phyloP scores from a whole-genome alignment of 2,329 filamentous ascomycete species.

The Talaromyces rugulosus region DNA sequence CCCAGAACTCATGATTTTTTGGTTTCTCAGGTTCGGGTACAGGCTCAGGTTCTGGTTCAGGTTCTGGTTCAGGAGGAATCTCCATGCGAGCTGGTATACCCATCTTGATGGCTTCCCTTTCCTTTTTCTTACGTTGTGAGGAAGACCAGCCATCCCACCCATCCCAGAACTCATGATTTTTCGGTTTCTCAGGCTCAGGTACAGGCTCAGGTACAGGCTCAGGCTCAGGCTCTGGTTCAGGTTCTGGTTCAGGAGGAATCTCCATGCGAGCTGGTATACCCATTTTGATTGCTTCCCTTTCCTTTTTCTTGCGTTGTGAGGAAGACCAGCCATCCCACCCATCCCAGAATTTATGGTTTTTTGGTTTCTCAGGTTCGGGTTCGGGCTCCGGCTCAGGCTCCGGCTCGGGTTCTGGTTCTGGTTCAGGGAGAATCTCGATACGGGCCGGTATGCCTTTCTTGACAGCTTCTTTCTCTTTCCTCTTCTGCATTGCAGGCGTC shows the following conservation, averaged over 20 bases:
- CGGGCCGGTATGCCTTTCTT: constrained; percentile 19
- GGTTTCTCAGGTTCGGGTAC: constrained; percentile 6
- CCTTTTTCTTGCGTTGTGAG: constrained; percentile 4
- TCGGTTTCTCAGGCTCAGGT: constrained; percentile 14
- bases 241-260: constrained; percentile 14
- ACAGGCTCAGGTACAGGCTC: constrained; percentile 6
- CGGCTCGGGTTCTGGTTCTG: constrained; percentile 26
- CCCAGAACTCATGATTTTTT: constrained; percentile 11
- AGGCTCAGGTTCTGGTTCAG: constrained; percentile 27
- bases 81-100: constrained; percentile 13
- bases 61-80: constrained; percentile 15
- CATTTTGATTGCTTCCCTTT: constrained; percentile 10
- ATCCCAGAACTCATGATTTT: constrained; percentile 11
- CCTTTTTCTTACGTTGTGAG: constrained; percentile 6
- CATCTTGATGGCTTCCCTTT: constrained; percentile 7
- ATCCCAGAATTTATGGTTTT: constrained; percentile 11
- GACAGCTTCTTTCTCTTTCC: constrained; percentile 39
- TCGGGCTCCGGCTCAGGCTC: constrained; percentile 23
- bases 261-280: neutral
- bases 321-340: constrained; percentile 3
- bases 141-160: constrained; percentile 4
- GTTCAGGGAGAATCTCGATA: constrained; percentile 5
- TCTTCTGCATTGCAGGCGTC: constrained; percentile 15
- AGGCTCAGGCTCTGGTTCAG: constrained; percentile 16
- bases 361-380: constrained; percentile 7